These are phyloP conservation scores for Conringia planisiliqua DNA, from an alignment of 345 rosid genomes.

Conservation along the genomic window DNA sequence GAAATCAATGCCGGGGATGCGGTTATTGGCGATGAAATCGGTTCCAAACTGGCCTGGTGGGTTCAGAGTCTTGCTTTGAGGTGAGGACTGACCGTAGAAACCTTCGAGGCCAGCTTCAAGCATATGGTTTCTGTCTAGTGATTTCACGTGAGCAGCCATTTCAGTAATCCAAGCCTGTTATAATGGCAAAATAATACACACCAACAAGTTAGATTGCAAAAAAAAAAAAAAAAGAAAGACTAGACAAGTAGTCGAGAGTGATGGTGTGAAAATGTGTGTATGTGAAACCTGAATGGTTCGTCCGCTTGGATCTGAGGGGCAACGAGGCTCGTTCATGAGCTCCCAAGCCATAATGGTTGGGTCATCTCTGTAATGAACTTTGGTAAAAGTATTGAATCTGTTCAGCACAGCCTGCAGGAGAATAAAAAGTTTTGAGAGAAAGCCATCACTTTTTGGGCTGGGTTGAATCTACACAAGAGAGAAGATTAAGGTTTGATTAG, in stretches of 20 bases:
- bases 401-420: slow-evolving; percentile 59
- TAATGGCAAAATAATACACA: not conserved
- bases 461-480: not conserved
- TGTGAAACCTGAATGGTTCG: slow-evolving; percentile 74
- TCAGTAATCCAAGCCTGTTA: slow-evolving; percentile 78
- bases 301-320: slow-evolving; percentile 81
- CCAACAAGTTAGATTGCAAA: not conserved
- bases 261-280: not conserved
- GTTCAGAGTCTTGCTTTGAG: slow-evolving; percentile 64
- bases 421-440: not conserved
- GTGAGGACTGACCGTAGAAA: slow-evolving; percentile 72
- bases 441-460: not conserved
- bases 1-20: slow-evolving; percentile 68
- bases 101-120: slow-evolving; percentile 89
- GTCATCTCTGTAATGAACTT: slow-evolving; percentile 81
- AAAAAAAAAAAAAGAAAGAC: not conserved
- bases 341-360: slow-evolving; percentile 99
- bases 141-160: slow-evolving; percentile 81
- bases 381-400: slow-evolving; percentile 64
- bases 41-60: slow-evolving; percentile 73
- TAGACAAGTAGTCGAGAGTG: not conserved
- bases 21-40: slow-evolving; percentile 82
- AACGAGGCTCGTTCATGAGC: slow-evolving; percentile 98
- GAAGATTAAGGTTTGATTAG: not conserved
- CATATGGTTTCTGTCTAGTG: slow-evolving; percentile 73